phyloP scores from a whole-genome alignment of 441 rosid genomes.

The Populus trichocarpa region DNA sequence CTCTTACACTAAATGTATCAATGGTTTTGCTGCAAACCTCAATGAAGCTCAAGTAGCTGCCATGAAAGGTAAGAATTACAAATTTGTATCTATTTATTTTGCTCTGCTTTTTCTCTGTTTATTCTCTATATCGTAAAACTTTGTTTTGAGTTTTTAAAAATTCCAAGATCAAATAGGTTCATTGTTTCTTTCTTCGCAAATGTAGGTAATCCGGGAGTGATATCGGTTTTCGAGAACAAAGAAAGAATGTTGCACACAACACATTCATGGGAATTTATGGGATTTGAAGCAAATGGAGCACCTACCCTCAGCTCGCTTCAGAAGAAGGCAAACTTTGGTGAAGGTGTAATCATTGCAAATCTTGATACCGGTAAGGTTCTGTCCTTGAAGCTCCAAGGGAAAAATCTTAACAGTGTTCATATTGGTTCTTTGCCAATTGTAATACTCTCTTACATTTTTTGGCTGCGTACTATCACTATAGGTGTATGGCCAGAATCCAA shows the following conservation, averaged over 20 bases:
- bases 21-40: constrained; percentile 66
- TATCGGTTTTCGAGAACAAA: constrained; percentile 9
- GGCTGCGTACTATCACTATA: background rate
- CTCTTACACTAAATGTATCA: constrained; percentile 50
- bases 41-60: constrained; percentile 39
- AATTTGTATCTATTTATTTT: background rate
- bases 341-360: constrained; percentile 17
- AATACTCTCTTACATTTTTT: background rate
- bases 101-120: background rate
- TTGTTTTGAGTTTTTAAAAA: too few species aligned
- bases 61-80: constrained; percentile 37
- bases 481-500: constrained; percentile 29
- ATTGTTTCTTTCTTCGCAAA: background rate
- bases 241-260: constrained; percentile 21
- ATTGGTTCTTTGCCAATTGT: background rate
- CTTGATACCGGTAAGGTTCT: constrained; percentile 20
- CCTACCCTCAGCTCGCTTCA: background rate
- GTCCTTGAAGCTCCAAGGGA: background rate
- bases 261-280: constrained; percentile 26
- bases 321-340: constrained; percentile 16
- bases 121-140: background rate
- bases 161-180: too few species aligned
- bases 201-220: constrained; percentile 6
- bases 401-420: too few species aligned
- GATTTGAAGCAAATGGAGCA: constrained; percentile 2